These are phyloP conservation scores for Przewalskia tangutica DNA, from an alignment of 257 asterid species.

Conservation along the genomic window DNA sequence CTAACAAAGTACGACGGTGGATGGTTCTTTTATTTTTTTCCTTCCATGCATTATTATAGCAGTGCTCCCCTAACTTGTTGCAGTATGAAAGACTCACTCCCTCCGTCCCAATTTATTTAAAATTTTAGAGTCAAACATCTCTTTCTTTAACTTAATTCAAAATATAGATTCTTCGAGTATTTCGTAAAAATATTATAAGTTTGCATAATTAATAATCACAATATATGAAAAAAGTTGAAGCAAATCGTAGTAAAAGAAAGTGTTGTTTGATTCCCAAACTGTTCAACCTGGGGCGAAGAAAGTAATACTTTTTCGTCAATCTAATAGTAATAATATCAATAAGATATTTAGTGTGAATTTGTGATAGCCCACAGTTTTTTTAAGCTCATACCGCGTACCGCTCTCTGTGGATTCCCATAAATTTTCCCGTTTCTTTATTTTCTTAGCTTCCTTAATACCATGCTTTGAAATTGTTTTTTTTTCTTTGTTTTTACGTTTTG, in stretches of 20 bases:
- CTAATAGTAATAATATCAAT: too few relatives aligned
- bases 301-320: background rate
- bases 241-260: too few relatives aligned
- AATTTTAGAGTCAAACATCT: too few relatives aligned
- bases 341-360: background rate
- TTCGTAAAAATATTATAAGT: too few relatives aligned
- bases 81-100: background rate
- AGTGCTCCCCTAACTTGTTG: conserved; percentile 4
- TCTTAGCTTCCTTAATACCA: too few relatives aligned
- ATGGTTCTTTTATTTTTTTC: background rate
- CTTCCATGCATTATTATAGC: background rate
- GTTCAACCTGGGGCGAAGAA: too few relatives aligned
- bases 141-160: too few relatives aligned
- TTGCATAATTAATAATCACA: too few relatives aligned
- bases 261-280: too few relatives aligned
- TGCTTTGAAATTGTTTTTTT: background rate
- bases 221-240: too few relatives aligned
- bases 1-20: conserved; percentile 3
- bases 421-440: background rate
- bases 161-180: too few relatives aligned
- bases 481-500: background rate
- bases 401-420: background rate
- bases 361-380: background rate
- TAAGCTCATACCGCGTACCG: background rate
- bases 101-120: too few relatives aligned